These are phyloP conservation scores for Metschnikowia chrysomelidarum DNA, from an alignment of 805 yeast genomes.

Conservation along the genomic window DNA sequence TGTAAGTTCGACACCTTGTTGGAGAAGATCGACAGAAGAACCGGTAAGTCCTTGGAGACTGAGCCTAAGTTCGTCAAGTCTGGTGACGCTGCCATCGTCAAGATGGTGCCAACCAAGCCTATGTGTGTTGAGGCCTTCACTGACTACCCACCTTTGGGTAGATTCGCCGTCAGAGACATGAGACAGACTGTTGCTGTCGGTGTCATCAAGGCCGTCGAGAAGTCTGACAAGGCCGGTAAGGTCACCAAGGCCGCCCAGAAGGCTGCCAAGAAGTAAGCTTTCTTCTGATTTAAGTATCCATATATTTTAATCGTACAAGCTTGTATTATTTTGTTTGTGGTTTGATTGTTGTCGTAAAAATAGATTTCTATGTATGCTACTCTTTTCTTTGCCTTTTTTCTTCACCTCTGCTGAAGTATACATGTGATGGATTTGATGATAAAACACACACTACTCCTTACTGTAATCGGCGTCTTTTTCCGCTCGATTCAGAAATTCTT, in stretches of 20 bases:
- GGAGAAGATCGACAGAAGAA: constrained; percentile 84
- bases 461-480: too few relatives aligned
- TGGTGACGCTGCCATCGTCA: constrained; percentile 41
- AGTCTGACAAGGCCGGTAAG: constrained; percentile 85
- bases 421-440: too few relatives aligned
- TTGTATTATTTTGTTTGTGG: too few relatives aligned
- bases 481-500: too few relatives aligned
- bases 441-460: too few relatives aligned
- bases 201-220: constrained; percentile 94
- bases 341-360: too few relatives aligned
- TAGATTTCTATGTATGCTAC: too few relatives aligned
- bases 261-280: constrained; percentile 69
- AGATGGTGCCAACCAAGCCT: constrained; percentile 44
- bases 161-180: constrained; percentile 91
- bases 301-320: constrained; percentile 12
- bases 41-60: constrained; percentile 36
- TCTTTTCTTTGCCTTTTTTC: too few relatives aligned
- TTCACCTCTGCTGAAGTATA: too few relatives aligned
- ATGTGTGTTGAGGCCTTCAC: constrained; percentile 45
- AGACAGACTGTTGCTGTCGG: constrained; percentile 99
- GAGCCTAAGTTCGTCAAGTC: constrained; percentile 37
- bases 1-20: constrained; percentile 79
- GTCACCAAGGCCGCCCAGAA: constrained; percentile 94
- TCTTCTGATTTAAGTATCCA: constrained; percentile 7
- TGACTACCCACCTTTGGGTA: constrained; percentile 46